Base-by-base conservation (phyloP, 108 stramenopile species). In the Cyclotella kingstonii region DNA sequence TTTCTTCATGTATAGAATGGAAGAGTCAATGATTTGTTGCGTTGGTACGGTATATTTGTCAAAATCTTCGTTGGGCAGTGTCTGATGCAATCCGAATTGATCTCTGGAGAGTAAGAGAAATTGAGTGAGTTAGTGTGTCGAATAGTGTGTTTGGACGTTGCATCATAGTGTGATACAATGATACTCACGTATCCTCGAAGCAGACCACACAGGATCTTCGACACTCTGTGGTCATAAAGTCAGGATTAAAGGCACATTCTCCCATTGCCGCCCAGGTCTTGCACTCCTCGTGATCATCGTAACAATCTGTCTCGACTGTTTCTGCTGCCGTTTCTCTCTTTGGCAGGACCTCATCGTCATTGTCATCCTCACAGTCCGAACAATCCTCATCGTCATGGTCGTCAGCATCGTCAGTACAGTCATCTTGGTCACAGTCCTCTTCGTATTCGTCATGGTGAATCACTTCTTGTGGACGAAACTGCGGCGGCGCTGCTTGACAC, bases 171-270 rank as follows among this genome's bases (percentile, higher is more conserved):
- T 1, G 2, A 3, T 23, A 6, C 9, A 19, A 36, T 19, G 8
- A 41, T 52, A 65, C 64, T 65, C 53, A 65, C 64, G 71, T 72
- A 47, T 53, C 62, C 19, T 45, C 62, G 58, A 52, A 72, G 36
- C 73, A 75, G 22, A 31, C 30, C 68, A 69, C 21, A 27, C 80
- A 81, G 9, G 70, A 38, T 22, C 50, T 34, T 27, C 28, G 30
- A 42, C 81, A 82, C 17, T 45, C 22, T 10, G 23, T 39, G 2
- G 56, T 45, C 81, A 82, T 82, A 31, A 68, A 82, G 6, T 36
- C 23, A 7, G 74, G 75, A 30, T 79, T 79, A 22, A 27, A 46
- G 7, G 33, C 62, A 45, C 71, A 72, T 30, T 72, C 71, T 6
- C 71, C 71, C 55, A 36, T 34, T 10, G 30, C 62, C 21, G 62